Evolutionary conservation across 495 filamentous ascomycete species (phyloP).

Genomic region (Aspergillus egyptiacus): DNA sequence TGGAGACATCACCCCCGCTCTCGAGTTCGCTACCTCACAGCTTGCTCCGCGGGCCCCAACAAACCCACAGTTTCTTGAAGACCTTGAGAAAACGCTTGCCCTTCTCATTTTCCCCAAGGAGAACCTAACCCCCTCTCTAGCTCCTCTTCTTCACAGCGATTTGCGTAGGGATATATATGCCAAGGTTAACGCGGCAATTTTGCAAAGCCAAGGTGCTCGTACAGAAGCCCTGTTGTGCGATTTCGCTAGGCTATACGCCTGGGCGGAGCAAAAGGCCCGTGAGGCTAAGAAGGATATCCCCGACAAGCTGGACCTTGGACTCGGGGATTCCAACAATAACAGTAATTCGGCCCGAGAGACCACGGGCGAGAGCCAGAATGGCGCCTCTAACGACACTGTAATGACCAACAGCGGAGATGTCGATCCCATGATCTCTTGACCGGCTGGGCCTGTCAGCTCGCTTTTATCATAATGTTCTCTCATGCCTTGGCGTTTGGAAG

Average conservation of each 20-base stretch:
- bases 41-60: slow-evolving; percentile 81
- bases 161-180: slow-evolving; percentile 74
- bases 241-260: slow-evolving; percentile 74
- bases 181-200: slow-evolving; percentile 81
- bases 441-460: slow-evolving; percentile 5
- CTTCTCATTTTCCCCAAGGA: slow-evolving; percentile 80
- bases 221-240: slow-evolving; percentile 74
- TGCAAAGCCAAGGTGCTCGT: slow-evolving; percentile 61
- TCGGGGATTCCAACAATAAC: slow-evolving; percentile 41
- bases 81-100: slow-evolving; percentile 88
- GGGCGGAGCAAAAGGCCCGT: slow-evolving; percentile 74
- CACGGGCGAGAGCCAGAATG: slow-evolving; percentile 20
- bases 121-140: slow-evolving; percentile 67
- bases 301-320: slow-evolving; percentile 62
- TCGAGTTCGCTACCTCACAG: slow-evolving; percentile 81
- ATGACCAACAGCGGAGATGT: slow-evolving; percentile 45
- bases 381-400: slow-evolving; percentile 33
- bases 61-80: slow-evolving; percentile 73
- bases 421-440: slow-evolving; percentile 55
- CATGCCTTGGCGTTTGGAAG: background rate
- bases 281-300: slow-evolving; percentile 71
- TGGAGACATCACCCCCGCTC: slow-evolving; percentile 71
- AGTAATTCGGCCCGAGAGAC: slow-evolving; percentile 26
- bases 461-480: background rate
- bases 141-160: slow-evolving; percentile 67